phyloP scores from a whole-genome alignment of 208 protist genomes.

The Acanthamoeba healyi region DNA sequence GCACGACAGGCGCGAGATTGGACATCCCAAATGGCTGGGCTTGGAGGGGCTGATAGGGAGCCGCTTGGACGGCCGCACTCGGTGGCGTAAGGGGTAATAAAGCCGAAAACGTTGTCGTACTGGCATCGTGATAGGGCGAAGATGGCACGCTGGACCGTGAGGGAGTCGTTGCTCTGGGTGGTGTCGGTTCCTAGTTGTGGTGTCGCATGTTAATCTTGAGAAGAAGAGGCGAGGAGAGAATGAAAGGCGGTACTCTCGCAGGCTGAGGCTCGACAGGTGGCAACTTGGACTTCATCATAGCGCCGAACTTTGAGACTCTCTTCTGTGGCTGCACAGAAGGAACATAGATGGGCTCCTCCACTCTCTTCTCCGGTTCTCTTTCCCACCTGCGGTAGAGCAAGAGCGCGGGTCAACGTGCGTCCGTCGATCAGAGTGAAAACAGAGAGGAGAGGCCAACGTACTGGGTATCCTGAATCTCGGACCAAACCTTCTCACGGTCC shows the following conservation, averaged over 20 bases:
- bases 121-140: neutral
- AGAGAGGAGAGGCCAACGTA: neutral
- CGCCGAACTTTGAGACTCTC: constrained; percentile 38
- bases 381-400: neutral
- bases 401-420: no score
- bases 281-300: constrained; percentile 36
- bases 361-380: constrained; percentile 41
- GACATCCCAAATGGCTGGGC: neutral
- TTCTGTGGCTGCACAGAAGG: constrained; percentile 27
- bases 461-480: constrained; percentile 43
- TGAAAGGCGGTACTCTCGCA: neutral
- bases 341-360: constrained; percentile 49
- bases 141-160: neutral
- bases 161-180: neutral
- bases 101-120: neutral
- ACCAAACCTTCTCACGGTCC: constrained; percentile 38
- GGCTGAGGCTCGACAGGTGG: constrained; percentile 8
- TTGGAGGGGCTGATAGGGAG: neutral
- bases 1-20: neutral
- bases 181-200: neutral
- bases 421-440: no score
- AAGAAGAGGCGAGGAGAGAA: neutral
- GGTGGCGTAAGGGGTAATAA: neutral
- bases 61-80: neutral
- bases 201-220: neutral